Evolutionary conservation across 345 rosid species (phyloP).

Genomic region (Camelina laxa): DNA sequence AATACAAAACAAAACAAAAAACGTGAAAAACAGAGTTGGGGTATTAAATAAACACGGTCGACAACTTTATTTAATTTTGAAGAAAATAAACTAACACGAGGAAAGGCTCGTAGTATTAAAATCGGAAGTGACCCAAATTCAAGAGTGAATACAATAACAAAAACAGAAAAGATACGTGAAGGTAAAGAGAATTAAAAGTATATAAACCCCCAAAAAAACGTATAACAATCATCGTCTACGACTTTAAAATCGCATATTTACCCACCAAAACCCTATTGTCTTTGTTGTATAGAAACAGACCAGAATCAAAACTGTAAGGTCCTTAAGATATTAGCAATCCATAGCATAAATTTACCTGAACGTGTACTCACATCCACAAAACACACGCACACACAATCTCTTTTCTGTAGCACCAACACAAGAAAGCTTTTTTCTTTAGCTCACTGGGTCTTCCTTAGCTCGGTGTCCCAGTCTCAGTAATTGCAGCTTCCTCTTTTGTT

Average conservation of each 20-base stretch:
- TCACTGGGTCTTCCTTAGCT: slow-evolving; percentile 31
- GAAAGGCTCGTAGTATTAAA: slow-evolving; percentile 12
- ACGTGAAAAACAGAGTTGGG: neutral
- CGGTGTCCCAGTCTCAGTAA: slow-evolving; percentile 26
- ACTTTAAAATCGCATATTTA: slow-evolving; percentile 26
- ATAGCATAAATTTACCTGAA: slow-evolving; percentile 27
- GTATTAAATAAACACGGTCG: neutral
- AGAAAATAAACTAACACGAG: neutral
- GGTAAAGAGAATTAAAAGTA: neutral
- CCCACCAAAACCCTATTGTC: slow-evolving; percentile 35
- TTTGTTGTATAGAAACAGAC: slow-evolving; percentile 15
- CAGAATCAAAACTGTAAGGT: slow-evolving; percentile 32
- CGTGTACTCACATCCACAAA: slow-evolving; percentile 19
- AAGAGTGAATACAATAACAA: slow-evolving; percentile 1
- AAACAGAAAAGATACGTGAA: neutral
- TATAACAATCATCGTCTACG: slow-evolving; percentile 18
- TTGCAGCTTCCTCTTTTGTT: slow-evolving; percentile 22
- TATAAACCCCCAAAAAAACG: slow-evolving; percentile 3
- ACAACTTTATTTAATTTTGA: neutral
- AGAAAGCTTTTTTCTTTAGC: slow-evolving; percentile 22
- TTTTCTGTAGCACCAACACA: slow-evolving; percentile 2
- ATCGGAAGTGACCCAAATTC: neutral
- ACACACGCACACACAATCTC: neutral
- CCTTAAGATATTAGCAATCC: slow-evolving; percentile 21
- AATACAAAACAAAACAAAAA: neutral